These are phyloP conservation scores for Groenewaldozyma sp. DNA, from an alignment of 1,139 yeast species.

Conservation along the genomic window DNA sequence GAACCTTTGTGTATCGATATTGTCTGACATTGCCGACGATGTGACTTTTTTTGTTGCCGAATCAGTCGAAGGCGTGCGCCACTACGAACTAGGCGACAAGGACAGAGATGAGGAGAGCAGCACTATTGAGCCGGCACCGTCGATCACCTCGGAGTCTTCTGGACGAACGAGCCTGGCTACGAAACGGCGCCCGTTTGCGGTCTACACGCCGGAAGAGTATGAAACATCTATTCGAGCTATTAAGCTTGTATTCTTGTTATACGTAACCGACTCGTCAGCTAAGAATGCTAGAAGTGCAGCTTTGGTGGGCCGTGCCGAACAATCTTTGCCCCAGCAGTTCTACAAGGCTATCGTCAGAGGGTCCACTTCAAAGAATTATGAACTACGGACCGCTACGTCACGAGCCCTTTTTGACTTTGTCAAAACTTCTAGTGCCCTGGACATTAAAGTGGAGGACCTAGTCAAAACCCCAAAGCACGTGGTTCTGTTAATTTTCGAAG, in stretches of 20 bases:
- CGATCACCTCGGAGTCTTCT: not conserved
- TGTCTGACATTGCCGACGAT: slow-evolving; percentile 8
- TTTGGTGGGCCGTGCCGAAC: too few species aligned
- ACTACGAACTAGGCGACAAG: slow-evolving; percentile 10
- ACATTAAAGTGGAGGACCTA: slow-evolving; percentile 1
- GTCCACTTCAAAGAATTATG: slow-evolving; percentile 11
- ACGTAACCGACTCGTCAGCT: not conserved
- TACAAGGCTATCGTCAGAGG: slow-evolving; percentile 9
- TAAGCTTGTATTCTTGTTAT: slow-evolving; percentile 1
- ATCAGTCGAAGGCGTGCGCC: slow-evolving; percentile 10
- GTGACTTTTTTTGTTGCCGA: slow-evolving; percentile 11
- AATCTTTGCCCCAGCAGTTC: not conserved
- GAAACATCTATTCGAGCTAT: slow-evolving; percentile 1
- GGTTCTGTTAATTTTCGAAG: slow-evolving; percentile 10
- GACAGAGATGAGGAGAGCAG: not conserved
- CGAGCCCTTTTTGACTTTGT: slow-evolving; percentile 12
- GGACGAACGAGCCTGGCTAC: slow-evolving; percentile 5
- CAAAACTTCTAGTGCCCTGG: slow-evolving; percentile 4
- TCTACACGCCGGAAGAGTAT: slow-evolving; percentile 5
- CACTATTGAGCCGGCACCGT: not conserved
- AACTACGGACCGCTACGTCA: slow-evolving; percentile 12
- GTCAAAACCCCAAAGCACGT: slow-evolving; percentile 6
- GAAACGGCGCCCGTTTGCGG: too few species aligned
- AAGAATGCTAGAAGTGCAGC: not conserved
- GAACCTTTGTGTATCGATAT: slow-evolving; percentile 8